Evolutionary conservation across 495 filamentous ascomycete species (phyloP).

Genomic region (Margaritispora aquatica): DNA sequence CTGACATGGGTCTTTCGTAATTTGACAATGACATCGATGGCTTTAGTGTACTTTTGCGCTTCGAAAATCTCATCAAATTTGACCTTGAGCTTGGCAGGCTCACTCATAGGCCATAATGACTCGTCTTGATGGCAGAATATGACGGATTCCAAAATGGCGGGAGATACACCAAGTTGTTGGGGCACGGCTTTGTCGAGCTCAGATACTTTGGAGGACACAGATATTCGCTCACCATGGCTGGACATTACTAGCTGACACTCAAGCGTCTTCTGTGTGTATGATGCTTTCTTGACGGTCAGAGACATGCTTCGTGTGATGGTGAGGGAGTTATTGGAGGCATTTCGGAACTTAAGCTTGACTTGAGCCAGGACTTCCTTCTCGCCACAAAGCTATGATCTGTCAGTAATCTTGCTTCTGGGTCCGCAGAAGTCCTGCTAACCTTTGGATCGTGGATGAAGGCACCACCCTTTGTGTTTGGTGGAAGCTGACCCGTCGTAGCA

Average conservation of each 20-base stretch:
- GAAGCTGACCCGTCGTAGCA: constrained; percentile 89
- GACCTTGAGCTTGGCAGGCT: constrained; percentile 78
- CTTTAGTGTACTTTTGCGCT: constrained; percentile 92
- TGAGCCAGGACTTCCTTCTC: constrained; percentile 90
- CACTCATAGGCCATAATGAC: constrained; percentile 96
- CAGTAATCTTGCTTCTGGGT: neutral
- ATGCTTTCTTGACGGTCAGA: constrained; percentile 77
- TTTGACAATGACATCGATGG: constrained; percentile 86
- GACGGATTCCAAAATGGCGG: constrained; percentile 83
- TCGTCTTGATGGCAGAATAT: constrained; percentile 99
- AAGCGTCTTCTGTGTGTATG: constrained; percentile 65
- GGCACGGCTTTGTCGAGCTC: constrained; percentile 82
- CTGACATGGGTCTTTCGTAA: constrained; percentile 78
- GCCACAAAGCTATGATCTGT: constrained; percentile 55
- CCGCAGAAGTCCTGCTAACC: constrained; percentile 29
- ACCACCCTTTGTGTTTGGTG: constrained; percentile 78
- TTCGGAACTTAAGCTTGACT: constrained; percentile 82
- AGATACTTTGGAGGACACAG: constrained; percentile 69
- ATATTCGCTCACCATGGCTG: constrained; percentile 72
- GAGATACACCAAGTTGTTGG: constrained; percentile 82
- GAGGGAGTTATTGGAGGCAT: constrained; percentile 66
- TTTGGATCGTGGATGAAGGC: constrained; percentile 97
- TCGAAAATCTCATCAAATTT: constrained; percentile 97
- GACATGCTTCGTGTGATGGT: constrained; percentile 76
- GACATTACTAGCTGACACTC: constrained; percentile 69